A percentile compares a stretch with the other conserved stretches of the same genome.
These are phyloP conservation scores for Tulasnella sp. DNA, from an alignment of 768 basidiomycete genomes.

Conservation along the genomic window DNA sequence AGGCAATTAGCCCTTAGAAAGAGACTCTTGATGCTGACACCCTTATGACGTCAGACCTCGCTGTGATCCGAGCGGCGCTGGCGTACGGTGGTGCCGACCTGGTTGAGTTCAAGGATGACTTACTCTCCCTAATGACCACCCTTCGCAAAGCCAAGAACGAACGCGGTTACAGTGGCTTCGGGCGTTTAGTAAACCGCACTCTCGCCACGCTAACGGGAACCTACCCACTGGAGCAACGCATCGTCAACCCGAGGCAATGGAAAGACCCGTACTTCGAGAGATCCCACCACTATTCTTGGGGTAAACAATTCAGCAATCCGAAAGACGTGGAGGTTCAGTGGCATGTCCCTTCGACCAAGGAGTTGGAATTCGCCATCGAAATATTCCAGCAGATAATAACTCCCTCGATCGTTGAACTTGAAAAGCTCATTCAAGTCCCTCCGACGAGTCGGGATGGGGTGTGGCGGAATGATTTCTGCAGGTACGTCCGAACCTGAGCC, in stretches of 20 bases:
- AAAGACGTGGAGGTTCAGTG: conserved; percentile 79
- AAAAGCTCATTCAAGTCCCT: conserved; percentile 48
- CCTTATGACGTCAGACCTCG: conserved; percentile 46
- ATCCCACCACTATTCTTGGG: conserved; percentile 67
- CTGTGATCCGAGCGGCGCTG: conserved; percentile 73
- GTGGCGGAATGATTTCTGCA: conserved; percentile 75
- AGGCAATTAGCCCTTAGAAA: conserved; percentile 27
- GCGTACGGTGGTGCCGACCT: conserved; percentile 61
- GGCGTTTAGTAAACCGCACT: conserved; percentile 65
- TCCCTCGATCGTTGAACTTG: conserved; percentile 61
- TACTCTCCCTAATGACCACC: conserved; percentile 54
- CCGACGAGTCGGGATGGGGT: conserved; percentile 52
- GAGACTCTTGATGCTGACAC: not conserved
- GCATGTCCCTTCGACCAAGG: conserved; percentile 67
- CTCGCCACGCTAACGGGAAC: conserved; percentile 66
- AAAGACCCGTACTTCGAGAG: conserved; percentile 56
- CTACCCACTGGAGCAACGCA: conserved; percentile 70
- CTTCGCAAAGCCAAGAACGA: conserved; percentile 79
- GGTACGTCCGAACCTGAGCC: conserved; percentile 38
- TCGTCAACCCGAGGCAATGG: conserved; percentile 80
- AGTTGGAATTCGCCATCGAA: conserved; percentile 73
- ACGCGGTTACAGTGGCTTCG: conserved; percentile 76
- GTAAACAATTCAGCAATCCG: conserved; percentile 57
- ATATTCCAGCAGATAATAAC: conserved; percentile 60
- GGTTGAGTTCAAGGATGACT: conserved; percentile 55